Base-by-base conservation (phyloP, 139 green algal genomes). In the Chlorella sorokiniana region DNA sequence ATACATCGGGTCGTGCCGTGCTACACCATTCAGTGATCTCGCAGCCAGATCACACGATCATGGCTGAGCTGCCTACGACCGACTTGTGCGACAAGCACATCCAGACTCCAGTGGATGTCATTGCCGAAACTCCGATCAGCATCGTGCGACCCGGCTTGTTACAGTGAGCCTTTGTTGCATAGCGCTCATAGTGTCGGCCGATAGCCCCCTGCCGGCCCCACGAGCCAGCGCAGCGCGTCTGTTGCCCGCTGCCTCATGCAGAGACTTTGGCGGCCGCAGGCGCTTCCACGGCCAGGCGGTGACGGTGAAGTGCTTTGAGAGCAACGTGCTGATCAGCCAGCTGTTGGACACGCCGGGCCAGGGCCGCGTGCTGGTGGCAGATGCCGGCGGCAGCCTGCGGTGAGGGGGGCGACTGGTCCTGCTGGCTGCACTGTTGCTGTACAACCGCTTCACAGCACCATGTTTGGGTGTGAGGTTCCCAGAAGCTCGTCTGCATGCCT, bases 281-380 rank as follows among this genome's bases (percentile, higher is more conserved):
- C 69, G 87, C 11, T 97, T 96, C 83, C 88, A 70, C 41, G 94
- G 92, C 0, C 87, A 86, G 27, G 91, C 83, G 8, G 73, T 88
- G 5, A 97, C 95, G 3, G 88, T 98, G 0, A 91, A 92, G 54
- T 98, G 95, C 84, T 96, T 93, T 69, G 95, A 98, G 70, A 98
- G 97, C 86, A 98, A 98, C 78, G 95, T 95, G 10, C 90, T 97
- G 4, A 93, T 98, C 10, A 86, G 94, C 25, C 90, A 93, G 87
- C 90, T 93, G 0, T 88, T 98, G 62, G 91, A 95, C 70, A 89
- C 96, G 79, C 69, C 87, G 0, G 95, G 95, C 11, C 51, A 91
- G 0, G 94, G 94, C 1, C 88, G 93, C 29, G 94, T 98, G 65
- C 89, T 98, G 40, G 93, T 98, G 27, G 94, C 98, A 22, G 95